Percentiles rank a stretch among this genome's conserved stretches.
Evolutionary conservation across 805 yeast species (phyloP).

Genomic region (Saccharomycopsis javanensis): DNA sequence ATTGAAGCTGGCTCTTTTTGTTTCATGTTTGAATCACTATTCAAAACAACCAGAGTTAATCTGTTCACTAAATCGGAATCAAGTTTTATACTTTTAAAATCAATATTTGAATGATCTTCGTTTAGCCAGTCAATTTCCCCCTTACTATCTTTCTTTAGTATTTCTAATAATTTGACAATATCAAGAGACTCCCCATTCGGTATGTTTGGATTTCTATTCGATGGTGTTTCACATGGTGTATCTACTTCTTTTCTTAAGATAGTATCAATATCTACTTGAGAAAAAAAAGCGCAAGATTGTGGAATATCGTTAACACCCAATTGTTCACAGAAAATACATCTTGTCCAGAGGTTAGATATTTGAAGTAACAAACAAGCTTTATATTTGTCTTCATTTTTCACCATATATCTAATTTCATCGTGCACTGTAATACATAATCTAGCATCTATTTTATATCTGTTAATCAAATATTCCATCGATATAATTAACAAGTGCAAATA

Average conservation of each 20-base stretch:
- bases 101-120: not conserved
- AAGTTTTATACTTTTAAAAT: slow-evolving; percentile 8
- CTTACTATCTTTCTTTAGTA: slow-evolving; percentile 13
- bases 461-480: slow-evolving; percentile 75
- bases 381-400: slow-evolving; percentile 62
- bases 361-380: slow-evolving; percentile 77
- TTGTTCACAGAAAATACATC: slow-evolving; percentile 91
- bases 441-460: slow-evolving; percentile 58
- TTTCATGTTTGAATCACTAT: not conserved
- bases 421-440: slow-evolving; percentile 83
- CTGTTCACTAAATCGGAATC: slow-evolving; percentile 1
- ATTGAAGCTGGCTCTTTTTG: not conserved
- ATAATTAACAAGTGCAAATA: slow-evolving; percentile 77
- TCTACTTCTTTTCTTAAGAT: slow-evolving; percentile 90
- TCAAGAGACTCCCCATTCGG: slow-evolving; percentile 72
- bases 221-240: slow-evolving; percentile 84
- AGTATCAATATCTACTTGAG: slow-evolving; percentile 84
- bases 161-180: slow-evolving; percentile 43
- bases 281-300: slow-evolving; percentile 90
- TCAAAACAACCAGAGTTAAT: not conserved
- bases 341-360: slow-evolving; percentile 87
- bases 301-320: slow-evolving; percentile 85
- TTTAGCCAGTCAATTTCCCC: slow-evolving; percentile 2
- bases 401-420: slow-evolving; percentile 84
- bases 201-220: slow-evolving; percentile 53